These are phyloP conservation scores for Pseudogymnoascus sp. DNA, from an alignment of 2,329 filamentous ascomycete species.

Conservation along the genomic window DNA sequence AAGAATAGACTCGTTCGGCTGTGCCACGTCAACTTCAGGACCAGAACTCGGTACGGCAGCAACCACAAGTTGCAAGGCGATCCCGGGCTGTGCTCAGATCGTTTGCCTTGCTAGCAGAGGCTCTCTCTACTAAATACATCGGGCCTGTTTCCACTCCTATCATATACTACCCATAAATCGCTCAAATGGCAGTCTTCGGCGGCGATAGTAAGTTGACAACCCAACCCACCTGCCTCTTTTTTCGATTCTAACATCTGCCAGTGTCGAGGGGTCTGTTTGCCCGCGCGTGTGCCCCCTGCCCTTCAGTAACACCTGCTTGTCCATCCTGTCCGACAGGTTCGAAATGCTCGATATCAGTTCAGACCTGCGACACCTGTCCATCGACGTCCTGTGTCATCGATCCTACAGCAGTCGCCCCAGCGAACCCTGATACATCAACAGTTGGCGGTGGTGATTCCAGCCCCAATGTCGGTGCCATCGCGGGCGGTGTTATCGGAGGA, in stretches of 20 bases:
- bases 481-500: constrained; percentile 83
- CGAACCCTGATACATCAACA: constrained; percentile 18
- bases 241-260: neutral
- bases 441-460: constrained; percentile 35
- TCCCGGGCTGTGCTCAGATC: neutral
- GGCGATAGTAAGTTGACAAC: neutral
- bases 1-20: constrained; percentile 3
- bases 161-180: neutral
- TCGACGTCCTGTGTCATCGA: constrained; percentile 47
- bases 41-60: neutral
- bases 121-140: neutral
- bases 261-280: neutral
- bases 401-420: constrained; percentile 23
- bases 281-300: constrained; percentile 35
- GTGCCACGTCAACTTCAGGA: constrained; percentile 6
- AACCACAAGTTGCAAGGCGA: neutral
- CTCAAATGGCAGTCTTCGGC: neutral
- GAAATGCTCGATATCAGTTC: constrained; percentile 52
- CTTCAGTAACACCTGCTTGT: constrained; percentile 45
- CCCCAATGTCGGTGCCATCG: constrained; percentile 76
- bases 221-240: neutral
- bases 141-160: neutral
- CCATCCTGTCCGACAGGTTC: constrained; percentile 48
- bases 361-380: constrained; percentile 54
- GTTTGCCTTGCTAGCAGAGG: neutral